Evolutionary conservation across 139 green algal species (phyloP).

Genomic region (Chlamydomonas urium): DNA sequence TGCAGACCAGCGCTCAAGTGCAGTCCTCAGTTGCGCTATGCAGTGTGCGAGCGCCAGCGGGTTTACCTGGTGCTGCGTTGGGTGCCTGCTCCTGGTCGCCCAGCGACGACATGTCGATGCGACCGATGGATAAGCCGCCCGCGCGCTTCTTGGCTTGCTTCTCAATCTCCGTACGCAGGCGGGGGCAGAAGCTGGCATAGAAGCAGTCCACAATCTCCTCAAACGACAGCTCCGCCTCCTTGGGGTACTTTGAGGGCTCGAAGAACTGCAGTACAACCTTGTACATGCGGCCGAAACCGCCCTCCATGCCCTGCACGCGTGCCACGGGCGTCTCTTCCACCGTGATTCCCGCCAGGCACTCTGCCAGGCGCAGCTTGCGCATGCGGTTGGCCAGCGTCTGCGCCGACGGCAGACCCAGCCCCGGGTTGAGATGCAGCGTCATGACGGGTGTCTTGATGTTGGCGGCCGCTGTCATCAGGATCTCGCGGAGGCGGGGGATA

Average conservation of each 20-base stretch:
- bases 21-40: too few relatives aligned
- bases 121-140: not conserved
- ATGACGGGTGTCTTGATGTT: slow-evolving; percentile 91
- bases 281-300: slow-evolving; percentile 42
- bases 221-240: slow-evolving; percentile 64
- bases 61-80: too few relatives aligned
- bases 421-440: slow-evolving; percentile 71
- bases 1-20: too few relatives aligned
- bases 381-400: slow-evolving; percentile 67
- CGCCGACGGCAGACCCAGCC: slow-evolving; percentile 23
- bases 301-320: slow-evolving; percentile 8
- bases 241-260: slow-evolving; percentile 49
- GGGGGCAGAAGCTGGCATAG: slow-evolving; percentile 53
- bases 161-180: slow-evolving; percentile 47
- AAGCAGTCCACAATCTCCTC: slow-evolving; percentile 62
- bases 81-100: slow-evolving; percentile 54
- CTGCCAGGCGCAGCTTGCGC: slow-evolving; percentile 75
- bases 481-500: slow-evolving; percentile 92
- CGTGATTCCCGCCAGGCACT: slow-evolving; percentile 58
- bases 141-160: slow-evolving; percentile 19
- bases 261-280: slow-evolving; percentile 39
- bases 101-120: slow-evolving; percentile 5
- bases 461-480: slow-evolving; percentile 91
- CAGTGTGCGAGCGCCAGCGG: too few relatives aligned
- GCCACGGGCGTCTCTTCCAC: slow-evolving; percentile 63